These are phyloP conservation scores for Acanthamoeba healyi DNA, from an alignment of 208 protist genomes.

Conservation along the genomic window DNA sequence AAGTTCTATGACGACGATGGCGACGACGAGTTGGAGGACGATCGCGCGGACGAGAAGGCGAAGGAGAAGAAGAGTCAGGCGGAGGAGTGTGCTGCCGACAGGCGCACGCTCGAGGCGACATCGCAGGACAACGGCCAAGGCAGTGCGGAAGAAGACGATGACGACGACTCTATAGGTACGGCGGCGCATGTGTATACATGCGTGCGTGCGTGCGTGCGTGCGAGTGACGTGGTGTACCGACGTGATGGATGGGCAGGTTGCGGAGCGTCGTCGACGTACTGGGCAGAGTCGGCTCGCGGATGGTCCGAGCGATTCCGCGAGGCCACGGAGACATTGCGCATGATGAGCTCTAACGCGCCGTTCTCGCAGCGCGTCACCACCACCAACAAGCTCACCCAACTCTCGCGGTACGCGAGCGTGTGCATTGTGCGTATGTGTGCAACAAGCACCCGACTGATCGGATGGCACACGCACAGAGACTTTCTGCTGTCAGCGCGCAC, in stretches of 20 bases:
- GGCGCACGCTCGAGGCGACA: not conserved
- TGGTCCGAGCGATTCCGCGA: slow-evolving; percentile 27
- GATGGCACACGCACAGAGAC: not conserved
- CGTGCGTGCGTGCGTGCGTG: too few species aligned
- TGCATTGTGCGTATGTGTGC: not conserved
- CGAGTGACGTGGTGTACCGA: not conserved
- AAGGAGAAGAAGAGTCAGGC: not conserved
- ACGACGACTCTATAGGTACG: not conserved
- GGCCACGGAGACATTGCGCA: slow-evolving; percentile 45
- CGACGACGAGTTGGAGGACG: not conserved
- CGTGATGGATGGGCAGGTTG: too few species aligned
- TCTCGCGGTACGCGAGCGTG: not conserved
- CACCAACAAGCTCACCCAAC: slow-evolving; percentile 14
- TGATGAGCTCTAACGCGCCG: slow-evolving; percentile 39
- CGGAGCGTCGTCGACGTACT: not conserved
- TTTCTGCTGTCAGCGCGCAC: slow-evolving; percentile 14
- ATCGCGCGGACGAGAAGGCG: not conserved
- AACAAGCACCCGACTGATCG: not conserved
- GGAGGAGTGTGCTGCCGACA: too few species aligned
- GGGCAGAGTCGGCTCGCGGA: not conserved
- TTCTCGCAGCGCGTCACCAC: not conserved
- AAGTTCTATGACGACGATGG: not conserved
- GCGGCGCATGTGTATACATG: not conserved
- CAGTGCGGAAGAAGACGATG: not conserved
- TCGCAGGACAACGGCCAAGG: not conserved